These are phyloP conservation scores for Collybia nuda DNA, from an alignment of 768 basidiomycete genomes.

Conservation along the genomic window DNA sequence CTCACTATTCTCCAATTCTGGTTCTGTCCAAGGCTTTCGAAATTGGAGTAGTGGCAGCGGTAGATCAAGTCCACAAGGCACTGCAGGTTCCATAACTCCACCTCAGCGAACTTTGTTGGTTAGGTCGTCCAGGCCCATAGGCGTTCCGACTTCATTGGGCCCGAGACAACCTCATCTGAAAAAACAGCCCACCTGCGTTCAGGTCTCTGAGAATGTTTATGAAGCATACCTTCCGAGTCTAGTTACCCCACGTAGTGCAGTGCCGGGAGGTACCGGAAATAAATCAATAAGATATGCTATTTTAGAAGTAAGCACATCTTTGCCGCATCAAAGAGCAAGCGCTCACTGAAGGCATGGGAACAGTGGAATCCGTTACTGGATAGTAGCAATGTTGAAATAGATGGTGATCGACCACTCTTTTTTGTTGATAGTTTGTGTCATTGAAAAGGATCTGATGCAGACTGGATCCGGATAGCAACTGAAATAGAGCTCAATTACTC, in stretches of 20 bases:
- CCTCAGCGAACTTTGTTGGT: slow-evolving; percentile 51
- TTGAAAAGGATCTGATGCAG: slow-evolving; percentile 34
- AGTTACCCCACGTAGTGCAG: slow-evolving; percentile 72
- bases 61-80: slow-evolving; percentile 46
- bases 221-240: slow-evolving; percentile 74
- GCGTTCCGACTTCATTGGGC: slow-evolving; percentile 36
- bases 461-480: slow-evolving; percentile 88
- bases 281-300: slow-evolving; percentile 86
- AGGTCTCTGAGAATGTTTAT: slow-evolving; percentile 62
- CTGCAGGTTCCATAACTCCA: slow-evolving; percentile 17
- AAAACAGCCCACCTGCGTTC: slow-evolving; percentile 39
- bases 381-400: slow-evolving; percentile 85
- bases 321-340: slow-evolving; percentile 5
- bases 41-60: slow-evolving; percentile 69
- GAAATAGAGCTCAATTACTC: slow-evolving; percentile 93
- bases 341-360: slow-evolving; percentile 9
- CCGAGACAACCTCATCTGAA: slow-evolving; percentile 22
- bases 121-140: slow-evolving; percentile 70
- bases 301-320: slow-evolving; percentile 56
- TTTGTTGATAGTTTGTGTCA: slow-evolving; percentile 3
- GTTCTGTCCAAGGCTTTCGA: slow-evolving; percentile 76
- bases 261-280: slow-evolving; percentile 55
- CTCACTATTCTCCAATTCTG: slow-evolving; percentile 80
- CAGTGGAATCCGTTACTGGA: slow-evolving; percentile 89
- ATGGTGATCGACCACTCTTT: slow-evolving; percentile 42